Conservation (phyloP, 2,329 filamentous ascomycete species). For the Aspergillus brasiliensis region DNA sequence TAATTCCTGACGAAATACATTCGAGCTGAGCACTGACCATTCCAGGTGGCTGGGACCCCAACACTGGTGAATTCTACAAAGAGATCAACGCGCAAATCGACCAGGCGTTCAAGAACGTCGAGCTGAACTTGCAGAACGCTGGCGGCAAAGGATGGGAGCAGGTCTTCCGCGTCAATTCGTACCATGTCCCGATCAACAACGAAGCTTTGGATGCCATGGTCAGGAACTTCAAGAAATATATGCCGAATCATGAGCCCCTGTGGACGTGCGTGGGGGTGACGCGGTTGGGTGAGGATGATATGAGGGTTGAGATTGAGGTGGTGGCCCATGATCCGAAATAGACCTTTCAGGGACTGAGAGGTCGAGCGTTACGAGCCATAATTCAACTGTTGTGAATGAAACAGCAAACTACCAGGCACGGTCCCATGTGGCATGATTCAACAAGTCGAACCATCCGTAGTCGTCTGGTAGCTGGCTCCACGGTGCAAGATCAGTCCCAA, state of each 20-base stretch:
- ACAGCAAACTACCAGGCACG: background rate
- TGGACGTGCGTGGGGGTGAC: conserved; percentile 59
- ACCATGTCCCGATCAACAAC: conserved; percentile 48
- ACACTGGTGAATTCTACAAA: conserved; percentile 24
- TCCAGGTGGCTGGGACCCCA: conserved; percentile 39
- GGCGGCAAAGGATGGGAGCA: conserved; percentile 54
- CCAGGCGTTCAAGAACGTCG: conserved; percentile 60
- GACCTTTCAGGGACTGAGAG: no score
- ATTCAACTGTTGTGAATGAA: no score
- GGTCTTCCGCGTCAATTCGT: conserved; percentile 54
- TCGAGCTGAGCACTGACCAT: background rate
- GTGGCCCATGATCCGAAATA: conserved; percentile 44
- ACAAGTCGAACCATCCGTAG: background rate
- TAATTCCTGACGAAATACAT: background rate
- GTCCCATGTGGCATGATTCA: background rate
- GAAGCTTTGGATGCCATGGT: conserved; percentile 46
- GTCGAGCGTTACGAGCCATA: no score
- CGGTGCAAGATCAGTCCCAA: background rate
- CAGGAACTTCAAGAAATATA: conserved; percentile 52
- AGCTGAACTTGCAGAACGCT: conserved; percentile 53
- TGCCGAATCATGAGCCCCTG: conserved; percentile 56
- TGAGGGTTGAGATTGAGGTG: conserved; percentile 64
- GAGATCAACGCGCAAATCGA: conserved; percentile 53
- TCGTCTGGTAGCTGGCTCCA: conserved; percentile 2
- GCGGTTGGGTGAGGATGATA: conserved; percentile 51